Conservation (phyloP, 176 grass and related monocot species). For the Canna indica region DNA sequence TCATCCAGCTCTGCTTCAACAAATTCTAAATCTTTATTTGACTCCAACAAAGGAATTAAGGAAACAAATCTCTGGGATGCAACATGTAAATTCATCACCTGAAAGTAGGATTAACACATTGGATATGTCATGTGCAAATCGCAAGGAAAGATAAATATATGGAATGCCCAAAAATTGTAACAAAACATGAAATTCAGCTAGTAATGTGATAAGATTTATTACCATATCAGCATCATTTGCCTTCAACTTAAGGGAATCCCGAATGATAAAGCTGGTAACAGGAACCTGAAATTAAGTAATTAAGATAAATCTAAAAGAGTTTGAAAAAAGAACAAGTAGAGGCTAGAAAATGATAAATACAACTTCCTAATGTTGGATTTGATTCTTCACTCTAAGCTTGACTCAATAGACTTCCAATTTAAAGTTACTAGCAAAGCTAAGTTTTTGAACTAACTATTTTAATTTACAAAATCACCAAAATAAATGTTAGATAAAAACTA, state of each 20-base stretch:
- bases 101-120: constrained; percentile 7
- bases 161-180: not conserved
- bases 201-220: constrained; percentile 26
- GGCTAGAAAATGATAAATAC: not conserved
- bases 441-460: too few relatives aligned
- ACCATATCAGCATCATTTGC: constrained; percentile 67
- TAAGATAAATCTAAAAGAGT: not conserved
- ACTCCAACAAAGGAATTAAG: constrained; percentile 50
- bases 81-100: constrained; percentile 66
- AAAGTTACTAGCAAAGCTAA: too few relatives aligned
- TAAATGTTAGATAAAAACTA: too few relatives aligned
- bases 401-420: too few relatives aligned
- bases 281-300: constrained; percentile 45
- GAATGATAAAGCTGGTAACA: constrained; percentile 63
- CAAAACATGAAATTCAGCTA: not conserved
- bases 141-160: constrained; percentile 1
- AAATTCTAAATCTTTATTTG: constrained; percentile 36
- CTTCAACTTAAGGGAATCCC: constrained; percentile 85
- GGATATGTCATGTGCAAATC: constrained; percentile 7
- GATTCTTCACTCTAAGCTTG: too few relatives aligned
- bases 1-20: constrained; percentile 60
- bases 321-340: not conserved
- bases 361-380: not conserved
- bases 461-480: too few relatives aligned
- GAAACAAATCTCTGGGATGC: constrained; percentile 56